These are phyloP conservation scores for Xylaria sp. DNA, from an alignment of 2,329 filamentous ascomycete species.

Conservation along the genomic window DNA sequence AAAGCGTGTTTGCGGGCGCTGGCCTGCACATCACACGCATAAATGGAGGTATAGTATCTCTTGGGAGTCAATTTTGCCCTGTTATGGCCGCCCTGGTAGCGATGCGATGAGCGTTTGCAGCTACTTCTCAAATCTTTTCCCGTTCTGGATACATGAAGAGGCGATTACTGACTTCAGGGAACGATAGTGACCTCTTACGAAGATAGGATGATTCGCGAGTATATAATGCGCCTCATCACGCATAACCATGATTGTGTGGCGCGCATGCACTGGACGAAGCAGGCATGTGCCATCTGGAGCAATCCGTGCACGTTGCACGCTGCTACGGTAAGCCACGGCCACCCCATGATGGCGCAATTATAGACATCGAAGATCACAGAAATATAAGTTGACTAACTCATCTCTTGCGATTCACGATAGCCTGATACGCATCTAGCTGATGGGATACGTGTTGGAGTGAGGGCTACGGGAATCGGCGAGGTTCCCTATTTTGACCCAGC, in stretches of 20 bases:
- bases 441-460: slow-evolving; percentile 41
- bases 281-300: slow-evolving; percentile 49
- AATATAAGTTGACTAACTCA: slow-evolving; percentile 1
- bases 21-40: slow-evolving; percentile 46
- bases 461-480: slow-evolving; percentile 47
- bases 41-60: slow-evolving; percentile 31
- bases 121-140: too few relatives aligned
- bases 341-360: background rate
- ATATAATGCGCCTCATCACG: slow-evolving; percentile 45
- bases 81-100: too few relatives aligned
- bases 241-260: slow-evolving; percentile 49
- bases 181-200: slow-evolving; percentile 42
- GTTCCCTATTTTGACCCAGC: slow-evolving; percentile 46
- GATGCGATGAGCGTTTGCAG: too few relatives aligned
- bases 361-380: background rate
- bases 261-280: slow-evolving; percentile 47
- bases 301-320: slow-evolving; percentile 42
- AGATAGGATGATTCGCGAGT: slow-evolving; percentile 45
- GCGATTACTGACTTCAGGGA: too few relatives aligned
- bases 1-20: slow-evolving; percentile 43
- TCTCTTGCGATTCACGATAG: slow-evolving; percentile 23
- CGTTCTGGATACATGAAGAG: too few relatives aligned
- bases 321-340: slow-evolving; percentile 38
- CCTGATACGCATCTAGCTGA: slow-evolving; percentile 42
- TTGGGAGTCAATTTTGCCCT: too few relatives aligned